Evolutionary conservation across 352 stramenopile genomes (phyloP), one percentile per base, ranked within the genome.

Genomic region (Globisporangium cylindrosporum): DNA sequence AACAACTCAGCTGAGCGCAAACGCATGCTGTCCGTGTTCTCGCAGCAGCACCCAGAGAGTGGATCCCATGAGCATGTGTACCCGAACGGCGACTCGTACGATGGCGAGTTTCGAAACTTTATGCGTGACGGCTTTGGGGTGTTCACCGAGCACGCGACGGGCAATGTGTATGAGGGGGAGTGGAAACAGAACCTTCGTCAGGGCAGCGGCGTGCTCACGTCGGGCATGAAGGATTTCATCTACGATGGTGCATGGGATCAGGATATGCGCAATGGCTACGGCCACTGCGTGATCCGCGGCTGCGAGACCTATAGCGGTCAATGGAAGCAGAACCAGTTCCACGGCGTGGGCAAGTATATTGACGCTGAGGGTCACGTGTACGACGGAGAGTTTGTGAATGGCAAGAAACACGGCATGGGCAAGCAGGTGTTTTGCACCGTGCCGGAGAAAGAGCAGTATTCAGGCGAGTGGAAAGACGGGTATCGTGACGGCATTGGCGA

Each of bases 291-390:
- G 56, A 90, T 95, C 53, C 81, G 86, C 14, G 80, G 79, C 14
- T 84, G 82, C 24, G 86, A 93, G 70, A 90, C 82, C 12, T 93
- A 92, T 65, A 92, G 76, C 25, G 89, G 89, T 0, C 53, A 89
- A 27, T 97, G 89, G 89, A 66, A 69, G 5, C 65, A 66, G 9
- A 93, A 93, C 60, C 76, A 88, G 46, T 97, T 95, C 48, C 81
- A 97, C 54, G 89, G 89, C 8, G 72, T 64, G 4, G 89, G 89
- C 22, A 91, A 84, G 43, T 92, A 92, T 68, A 92, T 90, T 20
- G 88, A 95, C 61, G 86, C 88, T 0, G 85, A 93, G 57, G 89
- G 89, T 1, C 81, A 79, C 34, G 79, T 93, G 38, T 97, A 94
- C 66, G 85, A 94, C 38, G 89, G 89, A 38, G 89, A 96, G 75